Base-by-base conservation (phyloP, 108 stramenopile species). In the Pseudonitzschia delicatissima region DNA sequence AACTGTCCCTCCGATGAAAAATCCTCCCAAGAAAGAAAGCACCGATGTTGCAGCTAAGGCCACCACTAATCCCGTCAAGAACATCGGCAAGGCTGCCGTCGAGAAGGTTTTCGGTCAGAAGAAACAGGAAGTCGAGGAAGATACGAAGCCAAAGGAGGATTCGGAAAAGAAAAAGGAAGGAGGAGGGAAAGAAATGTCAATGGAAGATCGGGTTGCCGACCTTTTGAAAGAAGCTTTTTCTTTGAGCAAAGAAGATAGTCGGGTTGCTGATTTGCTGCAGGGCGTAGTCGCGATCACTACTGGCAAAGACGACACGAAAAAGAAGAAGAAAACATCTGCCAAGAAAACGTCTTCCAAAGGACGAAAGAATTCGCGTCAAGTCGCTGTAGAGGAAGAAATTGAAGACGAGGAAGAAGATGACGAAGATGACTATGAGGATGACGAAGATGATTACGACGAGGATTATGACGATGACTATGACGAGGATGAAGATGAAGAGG, bases 221-320 rank as follows among this genome's bases (percentile, higher is more conserved):
- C 32, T 55, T 15, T 17, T 55, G 29, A 55, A 55, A 29, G 53
- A 55, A 11, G 53, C 53, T 15, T 55, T 55, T 55, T 55, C 53
- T 5, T 27, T 55, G 2, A 55, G 53, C n/a, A 55, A 55, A 33
- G 53, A 55, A n/a, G 53, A 55, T 28, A 55, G 53, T 28, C 9
- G 53, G 31, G 53, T 55, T 55, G 53, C 53, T 27, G 53, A 55
- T 33, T 33, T 55, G 13, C 32, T 55, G 26, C 53, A 55, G 32
- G 53, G 53, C 13, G 53, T 55, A 4, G 53, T 55, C 6, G 5
- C 53, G 32, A 33, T 55, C 5, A 55, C 53, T 33, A 55, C 53
- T 33, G 53, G 53, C 53, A 33, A 8, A 17, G 32, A 33, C 32
- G 31, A n/a, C 2, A 42, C 13, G 11, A 42, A 42, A 42, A 33